These are phyloP conservation scores for Penicillium sp. DNA, from an alignment of 2,329 filamentous ascomycete species.

Conservation along the genomic window DNA sequence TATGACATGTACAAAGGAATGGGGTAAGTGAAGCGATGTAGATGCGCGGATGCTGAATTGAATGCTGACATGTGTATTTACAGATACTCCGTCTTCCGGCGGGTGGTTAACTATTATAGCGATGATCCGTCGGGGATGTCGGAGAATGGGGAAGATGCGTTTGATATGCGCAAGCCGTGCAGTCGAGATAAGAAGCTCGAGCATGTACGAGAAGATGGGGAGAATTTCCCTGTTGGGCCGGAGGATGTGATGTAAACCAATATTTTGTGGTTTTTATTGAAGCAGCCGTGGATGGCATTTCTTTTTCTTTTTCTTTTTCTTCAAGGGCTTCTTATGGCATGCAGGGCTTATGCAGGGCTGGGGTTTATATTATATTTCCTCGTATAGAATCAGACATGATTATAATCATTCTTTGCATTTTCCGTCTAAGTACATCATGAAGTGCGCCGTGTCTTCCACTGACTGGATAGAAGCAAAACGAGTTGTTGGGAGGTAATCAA, in stretches of 20 bases:
- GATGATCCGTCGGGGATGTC: constrained; percentile 69
- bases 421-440: background rate
- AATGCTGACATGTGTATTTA: constrained; percentile 2
- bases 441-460: background rate
- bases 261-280: background rate
- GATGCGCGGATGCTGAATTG: background rate
- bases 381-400: background rate
- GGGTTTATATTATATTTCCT: background rate
- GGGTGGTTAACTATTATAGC: constrained; percentile 89
- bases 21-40: constrained; percentile 57
- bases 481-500: background rate
- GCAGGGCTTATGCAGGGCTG: background rate
- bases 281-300: background rate
- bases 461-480: background rate
- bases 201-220: constrained; percentile 78
- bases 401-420: background rate
- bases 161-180: constrained; percentile 93
- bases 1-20: constrained; percentile 86
- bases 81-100: constrained; percentile 77
- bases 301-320: background rate
- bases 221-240: constrained; percentile 73
- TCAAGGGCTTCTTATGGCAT: background rate
- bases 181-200: constrained; percentile 73
- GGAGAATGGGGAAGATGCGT: constrained; percentile 73
- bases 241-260: constrained; percentile 63